Evolutionary conservation across 345 rosid genomes (phyloP).

Genomic region (Kandelia obovata): DNA sequence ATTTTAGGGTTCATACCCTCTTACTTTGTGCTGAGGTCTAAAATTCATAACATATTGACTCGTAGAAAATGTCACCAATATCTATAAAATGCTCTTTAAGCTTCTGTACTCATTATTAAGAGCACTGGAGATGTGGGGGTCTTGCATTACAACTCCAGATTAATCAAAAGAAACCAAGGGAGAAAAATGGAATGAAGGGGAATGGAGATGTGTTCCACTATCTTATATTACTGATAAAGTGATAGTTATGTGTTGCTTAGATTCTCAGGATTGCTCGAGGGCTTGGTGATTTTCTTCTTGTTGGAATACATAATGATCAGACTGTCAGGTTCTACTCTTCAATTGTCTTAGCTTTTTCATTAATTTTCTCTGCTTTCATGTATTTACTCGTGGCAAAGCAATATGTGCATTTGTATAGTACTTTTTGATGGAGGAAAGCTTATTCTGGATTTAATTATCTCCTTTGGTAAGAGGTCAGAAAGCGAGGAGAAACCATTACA

Average conservation of each 20-base stretch:
- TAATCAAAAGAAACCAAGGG: too few relatives aligned
- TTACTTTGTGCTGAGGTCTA: too few relatives aligned
- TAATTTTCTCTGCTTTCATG: conserved; percentile 8
- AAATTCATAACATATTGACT: too few relatives aligned
- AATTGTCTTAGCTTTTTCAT: not conserved
- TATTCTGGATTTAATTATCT: not conserved
- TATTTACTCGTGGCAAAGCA: conserved; percentile 26
- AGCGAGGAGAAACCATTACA: not conserved
- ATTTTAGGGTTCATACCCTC: not conserved
- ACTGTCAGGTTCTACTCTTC: conserved; percentile 48
- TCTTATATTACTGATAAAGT: conserved; percentile 14
- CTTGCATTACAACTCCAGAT: too few relatives aligned
- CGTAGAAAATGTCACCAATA: too few relatives aligned
- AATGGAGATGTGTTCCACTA: not conserved
- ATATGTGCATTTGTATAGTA: not conserved
- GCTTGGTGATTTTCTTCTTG: conserved; percentile 80
- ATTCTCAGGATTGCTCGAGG: conserved; percentile 61
- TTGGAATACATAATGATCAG: conserved; percentile 67
- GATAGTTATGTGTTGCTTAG: conserved; percentile 43
- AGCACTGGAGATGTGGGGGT: not conserved
- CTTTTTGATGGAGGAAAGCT: conserved; percentile 20
- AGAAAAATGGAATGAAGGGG: too few relatives aligned
- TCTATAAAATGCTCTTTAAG: not conserved
- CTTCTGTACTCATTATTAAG: not conserved
- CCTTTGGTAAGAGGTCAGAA: not conserved